A percentile compares a stretch with the other conserved stretches of the same genome.
Evolutionary conservation across 2,329 filamentous ascomycete species (phyloP).

Genomic region (Cladorrhinum sp.): DNA sequence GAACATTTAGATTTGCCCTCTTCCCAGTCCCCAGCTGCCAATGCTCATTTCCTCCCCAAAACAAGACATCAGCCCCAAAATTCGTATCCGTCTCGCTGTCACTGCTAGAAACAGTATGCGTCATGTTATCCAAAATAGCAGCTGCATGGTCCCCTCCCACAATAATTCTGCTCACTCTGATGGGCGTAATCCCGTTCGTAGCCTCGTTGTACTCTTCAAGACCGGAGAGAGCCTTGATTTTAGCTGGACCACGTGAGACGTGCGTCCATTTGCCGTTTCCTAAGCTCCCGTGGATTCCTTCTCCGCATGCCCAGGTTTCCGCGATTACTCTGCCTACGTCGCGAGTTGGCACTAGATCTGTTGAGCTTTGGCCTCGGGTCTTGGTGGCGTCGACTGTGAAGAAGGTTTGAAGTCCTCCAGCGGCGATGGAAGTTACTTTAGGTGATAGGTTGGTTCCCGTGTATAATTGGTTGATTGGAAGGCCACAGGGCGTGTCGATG

Average conservation of each 20-base stretch:
- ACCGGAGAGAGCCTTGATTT: conserved; percentile 78
- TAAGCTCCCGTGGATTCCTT: conserved; percentile 77
- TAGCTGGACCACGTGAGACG: conserved; percentile 70
- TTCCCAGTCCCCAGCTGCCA: conserved; percentile 92
- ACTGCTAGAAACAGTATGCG: conserved; percentile 55
- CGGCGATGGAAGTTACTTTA: conserved; percentile 72
- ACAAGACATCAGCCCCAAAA: conserved; percentile 84
- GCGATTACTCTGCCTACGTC: conserved; percentile 58
- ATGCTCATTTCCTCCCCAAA: conserved; percentile 93
- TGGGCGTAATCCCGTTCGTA: conserved; percentile 65
- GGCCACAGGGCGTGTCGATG: conserved; percentile 65
- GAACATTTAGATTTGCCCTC: conserved; percentile 72
- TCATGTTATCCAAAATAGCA: conserved; percentile 79
- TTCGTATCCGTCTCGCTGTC: conserved; percentile 68
- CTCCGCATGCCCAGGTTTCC: conserved; percentile 84
- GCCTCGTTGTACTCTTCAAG: conserved; percentile 85
- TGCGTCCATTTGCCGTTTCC: conserved; percentile 90
- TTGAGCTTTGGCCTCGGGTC: conserved; percentile 38
- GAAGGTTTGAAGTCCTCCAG: conserved; percentile 83
- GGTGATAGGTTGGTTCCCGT: conserved; percentile 59
- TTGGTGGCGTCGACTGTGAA: conserved; percentile 77
- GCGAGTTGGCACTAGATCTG: conserved; percentile 35
- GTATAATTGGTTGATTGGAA: conserved; percentile 73
- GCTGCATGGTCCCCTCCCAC: conserved; percentile 78
- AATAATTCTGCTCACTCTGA: conserved; percentile 69